Evolutionary conservation across 768 basidiomycete species (phyloP), one percentile per base, ranked within the genome.

Genomic region (Termitomyces sp.): DNA sequence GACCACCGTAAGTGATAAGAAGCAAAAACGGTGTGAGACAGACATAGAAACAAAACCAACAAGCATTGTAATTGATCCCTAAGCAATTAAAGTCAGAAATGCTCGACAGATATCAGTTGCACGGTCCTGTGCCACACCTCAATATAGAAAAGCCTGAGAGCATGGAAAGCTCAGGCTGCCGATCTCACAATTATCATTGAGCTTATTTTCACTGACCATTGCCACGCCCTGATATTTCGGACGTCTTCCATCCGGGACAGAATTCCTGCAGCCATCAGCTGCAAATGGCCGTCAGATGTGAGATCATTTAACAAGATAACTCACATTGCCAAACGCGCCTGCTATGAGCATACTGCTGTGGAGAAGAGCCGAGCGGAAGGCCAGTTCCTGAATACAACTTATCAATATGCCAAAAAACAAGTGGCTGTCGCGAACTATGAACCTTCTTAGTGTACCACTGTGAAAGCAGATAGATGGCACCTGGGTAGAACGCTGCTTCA

Each of bases 231-330:
- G 40, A 87, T 82, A 1, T 85, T 85, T 6, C 77, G 70, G 47
- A 74, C 74, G 1, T 85, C 86, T 57, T 90, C 79, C 87, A 90
- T 85, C 37, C 74, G 76, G 0, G 74, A 70, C 12, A 92, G 73
- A 50, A 90, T 85, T 14, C 85, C 88, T 14, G 87, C 87, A 15
- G 86, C 89, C 62, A 88, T 79, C 10, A 88, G 64, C 81, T 87
- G 12, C 32, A 48, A 24, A 21, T 54, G 37, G 22, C 22, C 26
- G 37, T 24, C 17, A 41, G 34, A 44, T 44, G 32, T 32, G 7
- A n/a, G 26, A 32, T 30, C 10, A 3, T 22, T 12, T 7, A 5
- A 22, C 5, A 9, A 17, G 26, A 11, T 6, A 10, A 63, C 80
- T 64, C 51, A 85, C 84, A 48, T 77, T 73, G 35, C 86, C 84